phyloP scores from a whole-genome alignment of 148 eudicot species.

The Heliosperma pusillum region DNA sequence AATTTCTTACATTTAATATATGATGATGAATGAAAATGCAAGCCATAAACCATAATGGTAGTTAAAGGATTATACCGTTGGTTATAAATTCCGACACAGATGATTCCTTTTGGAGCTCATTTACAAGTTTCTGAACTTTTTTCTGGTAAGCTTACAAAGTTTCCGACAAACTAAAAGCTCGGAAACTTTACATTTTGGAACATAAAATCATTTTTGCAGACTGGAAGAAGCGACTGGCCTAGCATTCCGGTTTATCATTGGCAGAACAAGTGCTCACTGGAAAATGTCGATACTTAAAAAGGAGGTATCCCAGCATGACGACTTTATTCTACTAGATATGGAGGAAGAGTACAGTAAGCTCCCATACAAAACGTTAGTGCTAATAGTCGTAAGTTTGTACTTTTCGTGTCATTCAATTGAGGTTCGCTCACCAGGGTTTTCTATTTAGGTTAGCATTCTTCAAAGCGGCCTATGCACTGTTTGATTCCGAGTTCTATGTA shows the following conservation, averaged over 20 bases:
- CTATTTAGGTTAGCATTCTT: slow-evolving; percentile 78
- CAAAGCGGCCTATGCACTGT: slow-evolving; percentile 85
- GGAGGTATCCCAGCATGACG: slow-evolving; percentile 73
- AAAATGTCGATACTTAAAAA: slow-evolving; percentile 74
- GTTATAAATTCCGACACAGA: too few relatives aligned
- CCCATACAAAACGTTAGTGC: slow-evolving; percentile 96
- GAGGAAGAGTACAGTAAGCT: slow-evolving; percentile 95
- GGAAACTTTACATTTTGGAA: too few relatives aligned
- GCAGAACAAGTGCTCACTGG: slow-evolving; percentile 59
- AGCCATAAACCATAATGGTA: too few relatives aligned
- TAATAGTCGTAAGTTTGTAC: slow-evolving; percentile 17
- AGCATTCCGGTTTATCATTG: slow-evolving; percentile 87
- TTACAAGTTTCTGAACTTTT: too few relatives aligned
- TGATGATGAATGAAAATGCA: too few relatives aligned
- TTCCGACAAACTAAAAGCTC: too few relatives aligned
- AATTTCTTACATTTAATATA: too few relatives aligned
- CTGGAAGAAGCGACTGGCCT: slow-evolving; percentile 96
- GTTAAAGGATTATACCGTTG: too few relatives aligned
- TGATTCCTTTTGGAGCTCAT: too few relatives aligned
- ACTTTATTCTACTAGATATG: slow-evolving; percentile 80
- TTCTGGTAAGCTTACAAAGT: too few relatives aligned
- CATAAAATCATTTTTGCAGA: too few relatives aligned
- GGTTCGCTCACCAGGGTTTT: slow-evolving; percentile 17
- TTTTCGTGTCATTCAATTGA: slow-evolving; percentile 8
- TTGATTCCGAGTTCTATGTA: slow-evolving; percentile 84